Base-by-base conservation (phyloP, 2,329 filamentous ascomycete genomes). In the Botryotinia globosa region DNA sequence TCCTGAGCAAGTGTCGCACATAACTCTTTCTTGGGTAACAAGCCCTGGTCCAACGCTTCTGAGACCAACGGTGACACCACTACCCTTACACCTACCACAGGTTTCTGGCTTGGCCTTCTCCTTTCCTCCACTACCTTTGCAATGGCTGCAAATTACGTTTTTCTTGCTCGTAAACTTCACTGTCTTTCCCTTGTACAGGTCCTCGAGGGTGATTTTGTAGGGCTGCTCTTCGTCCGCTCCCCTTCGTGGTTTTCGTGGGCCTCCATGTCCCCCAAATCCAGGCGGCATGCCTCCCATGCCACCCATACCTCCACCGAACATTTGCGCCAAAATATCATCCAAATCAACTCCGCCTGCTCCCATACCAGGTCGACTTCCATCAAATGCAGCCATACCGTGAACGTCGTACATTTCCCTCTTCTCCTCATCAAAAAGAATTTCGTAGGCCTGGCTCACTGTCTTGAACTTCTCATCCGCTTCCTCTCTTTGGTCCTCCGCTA, bases 131-230 rank as follows among this genome's bases (percentile, higher is more conserved):
- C 87, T 89, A 62, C 96, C 96, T 81, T 94, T 95, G 85, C 96
- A 99, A 78, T 90, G 87, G 73, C 87, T 87, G 84, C 96, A 99
- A 74, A 97, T 86, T 74, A 98, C 88, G 80, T 97, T 95, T 85
- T 98, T 98, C 80, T 94, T 97, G 80, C 93, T 96, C 14, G 94
- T 91, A 82, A 99, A 98, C 84, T 97, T 96, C 80, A 97, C 96
- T 0, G 96, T 98, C 87, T 98, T 98, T 79, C 96, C 96, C 84
- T 97, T 98, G 87, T 98, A 99, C 45, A 99, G 87, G 83, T 99
- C 96, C 82, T 98, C 96, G 74, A 99, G 84, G 3, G 90, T 92
- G 73, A 98, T 93, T 81, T 94, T 91, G 83, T 99, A 98, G 78
- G 93, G 89, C 79, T 97, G 93, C 81, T 97, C 91, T 82, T 98